phyloP scores from a whole-genome alignment of 768 basidiomycete genomes.

The Lactarius tabidus region DNA sequence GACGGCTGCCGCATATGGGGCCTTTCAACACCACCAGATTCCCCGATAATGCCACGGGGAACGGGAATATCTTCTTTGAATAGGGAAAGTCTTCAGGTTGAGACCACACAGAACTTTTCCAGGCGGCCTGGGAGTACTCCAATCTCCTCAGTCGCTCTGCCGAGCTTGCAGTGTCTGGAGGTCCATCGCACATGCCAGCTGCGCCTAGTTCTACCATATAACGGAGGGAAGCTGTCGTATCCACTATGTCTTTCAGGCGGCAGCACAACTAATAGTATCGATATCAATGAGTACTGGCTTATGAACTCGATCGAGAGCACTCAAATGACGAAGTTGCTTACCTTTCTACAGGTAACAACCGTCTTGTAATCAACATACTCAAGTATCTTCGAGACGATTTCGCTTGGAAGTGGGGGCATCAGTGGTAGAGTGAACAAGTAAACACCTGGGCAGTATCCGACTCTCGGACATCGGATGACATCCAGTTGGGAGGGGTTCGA shows the following conservation, averaged over 20 bases:
- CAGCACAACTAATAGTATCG: neutral
- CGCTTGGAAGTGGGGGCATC: neutral
- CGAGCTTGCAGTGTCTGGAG: neutral
- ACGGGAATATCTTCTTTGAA: neutral
- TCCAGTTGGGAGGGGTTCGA: neutral
- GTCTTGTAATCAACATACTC: conserved; percentile 9
- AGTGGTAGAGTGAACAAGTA: neutral
- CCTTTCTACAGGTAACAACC: conserved; percentile 1
- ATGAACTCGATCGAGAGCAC: neutral
- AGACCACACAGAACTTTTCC: conserved; percentile 3
- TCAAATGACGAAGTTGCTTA: neutral
- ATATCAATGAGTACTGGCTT: neutral
- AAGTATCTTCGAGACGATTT: neutral
- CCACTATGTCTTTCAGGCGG: conserved; percentile 4
- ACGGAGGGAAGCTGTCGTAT: neutral
- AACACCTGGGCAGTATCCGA: no score
- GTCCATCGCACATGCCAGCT: conserved; percentile 11
- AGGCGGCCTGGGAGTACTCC: neutral
- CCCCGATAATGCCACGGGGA: neutral
- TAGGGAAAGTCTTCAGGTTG: neutral
- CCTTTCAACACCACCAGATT: conserved; percentile 6
- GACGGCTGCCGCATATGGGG: neutral
- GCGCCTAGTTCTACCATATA: conserved; percentile 6
- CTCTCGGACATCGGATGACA: neutral
- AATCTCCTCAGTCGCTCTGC: neutral